phyloP scores from a whole-genome alignment of 2,329 filamentous ascomycete species.

The Hirsutella rhossiliensis region DNA sequence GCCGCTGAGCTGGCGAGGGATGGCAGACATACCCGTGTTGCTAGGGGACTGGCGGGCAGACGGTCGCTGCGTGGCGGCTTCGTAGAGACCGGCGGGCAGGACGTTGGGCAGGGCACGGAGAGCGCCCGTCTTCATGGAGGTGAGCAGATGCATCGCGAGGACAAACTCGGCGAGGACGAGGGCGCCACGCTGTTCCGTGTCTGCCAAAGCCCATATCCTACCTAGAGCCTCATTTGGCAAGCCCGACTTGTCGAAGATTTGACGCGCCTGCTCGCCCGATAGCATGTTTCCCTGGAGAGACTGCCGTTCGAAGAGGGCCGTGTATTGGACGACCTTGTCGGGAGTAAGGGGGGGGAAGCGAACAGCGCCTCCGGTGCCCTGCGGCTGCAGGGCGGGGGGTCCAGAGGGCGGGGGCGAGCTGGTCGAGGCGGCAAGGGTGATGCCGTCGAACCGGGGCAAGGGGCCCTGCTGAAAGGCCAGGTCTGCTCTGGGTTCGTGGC shows the following conservation, averaged over 20 bases:
- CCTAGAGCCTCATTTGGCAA: constrained; percentile 83
- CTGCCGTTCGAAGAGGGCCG: constrained; percentile 82
- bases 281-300: constrained; percentile 61
- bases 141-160: constrained; percentile 94
- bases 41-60: constrained; percentile 37
- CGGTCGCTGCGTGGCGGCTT: constrained; percentile 67
- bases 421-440: constrained; percentile 24
- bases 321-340: constrained; percentile 84
- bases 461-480: constrained; percentile 77
- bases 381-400: constrained; percentile 39
- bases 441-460: constrained; percentile 83
- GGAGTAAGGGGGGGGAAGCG: constrained; percentile 80
- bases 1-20: constrained; percentile 77
- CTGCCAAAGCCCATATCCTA: constrained; percentile 91
- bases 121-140: constrained; percentile 75
- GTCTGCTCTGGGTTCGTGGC: constrained; percentile 67
- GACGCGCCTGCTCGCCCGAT: constrained; percentile 75
- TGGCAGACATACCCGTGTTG: constrained; percentile 46
- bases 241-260: constrained; percentile 88
- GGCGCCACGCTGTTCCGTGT: constrained; percentile 83
- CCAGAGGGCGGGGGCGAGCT: constrained; percentile 27
- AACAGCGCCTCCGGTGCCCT: constrained; percentile 56
- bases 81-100: constrained; percentile 76
- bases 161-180: constrained; percentile 86
- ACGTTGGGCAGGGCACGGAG: constrained; percentile 69